These are phyloP conservation scores for Ilyonectria sp. DNA, from an alignment of 2,329 filamentous ascomycete genomes.

Conservation along the genomic window DNA sequence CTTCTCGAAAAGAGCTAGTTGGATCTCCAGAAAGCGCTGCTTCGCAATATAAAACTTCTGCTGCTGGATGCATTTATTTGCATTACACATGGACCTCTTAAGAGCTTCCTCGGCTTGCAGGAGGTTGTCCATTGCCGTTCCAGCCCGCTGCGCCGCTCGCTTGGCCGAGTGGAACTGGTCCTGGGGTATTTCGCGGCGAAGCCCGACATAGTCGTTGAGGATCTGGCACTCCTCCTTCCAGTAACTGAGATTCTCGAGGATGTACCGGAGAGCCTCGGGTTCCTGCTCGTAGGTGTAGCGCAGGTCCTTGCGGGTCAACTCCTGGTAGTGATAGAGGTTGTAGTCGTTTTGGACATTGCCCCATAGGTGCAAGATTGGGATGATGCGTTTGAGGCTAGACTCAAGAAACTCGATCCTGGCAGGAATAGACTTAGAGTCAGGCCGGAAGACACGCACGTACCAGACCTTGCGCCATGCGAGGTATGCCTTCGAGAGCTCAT, in stretches of 20 bases:
- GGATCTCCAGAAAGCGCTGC: not conserved
- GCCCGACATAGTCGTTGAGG: conserved; percentile 40
- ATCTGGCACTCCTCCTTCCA: conserved; percentile 35
- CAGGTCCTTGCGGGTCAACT: conserved; percentile 26
- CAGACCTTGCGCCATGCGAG: conserved; percentile 38
- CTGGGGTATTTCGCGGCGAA: conserved; percentile 11
- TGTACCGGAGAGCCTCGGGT: conserved; percentile 11
- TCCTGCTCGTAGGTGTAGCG: conserved; percentile 34
- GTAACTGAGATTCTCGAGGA: conserved; percentile 2
- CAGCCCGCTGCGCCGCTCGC: conserved; percentile 31
- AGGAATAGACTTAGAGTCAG: not conserved
- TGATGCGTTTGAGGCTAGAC: not conserved
- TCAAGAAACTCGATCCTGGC: not conserved
- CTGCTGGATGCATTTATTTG: not conserved
- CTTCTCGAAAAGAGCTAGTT: not conserved
- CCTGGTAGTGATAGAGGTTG: conserved; percentile 19
- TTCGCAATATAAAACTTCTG: conserved; percentile 4
- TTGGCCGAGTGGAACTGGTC: conserved; percentile 23
- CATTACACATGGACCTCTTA: no score
- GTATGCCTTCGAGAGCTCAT: conserved; percentile 32
- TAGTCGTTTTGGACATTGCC: conserved; percentile 35
- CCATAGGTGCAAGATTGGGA: conserved; percentile 32
- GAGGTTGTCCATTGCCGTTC: conserved; percentile 27
- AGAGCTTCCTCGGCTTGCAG: not conserved
- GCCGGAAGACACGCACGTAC: conserved; percentile 28